Evolutionary conservation across 2,329 filamentous ascomycete species (phyloP).

Genomic region (Paramyrothecium roridum): DNA sequence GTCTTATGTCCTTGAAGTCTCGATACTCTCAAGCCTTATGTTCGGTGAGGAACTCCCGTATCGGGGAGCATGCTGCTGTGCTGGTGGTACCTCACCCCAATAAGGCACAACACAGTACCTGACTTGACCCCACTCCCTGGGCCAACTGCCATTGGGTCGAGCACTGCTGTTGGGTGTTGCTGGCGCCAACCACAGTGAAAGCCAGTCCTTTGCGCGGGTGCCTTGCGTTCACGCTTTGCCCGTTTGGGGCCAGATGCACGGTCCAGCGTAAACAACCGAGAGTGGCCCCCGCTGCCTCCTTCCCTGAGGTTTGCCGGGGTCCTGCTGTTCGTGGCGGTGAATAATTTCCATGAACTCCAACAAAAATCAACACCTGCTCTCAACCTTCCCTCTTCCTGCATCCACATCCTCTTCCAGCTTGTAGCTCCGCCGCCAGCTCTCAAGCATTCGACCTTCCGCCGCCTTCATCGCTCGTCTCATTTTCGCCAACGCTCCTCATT

Average conservation of each 20-base stretch:
- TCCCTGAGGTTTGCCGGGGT: constrained; percentile 8
- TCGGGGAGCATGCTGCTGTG: too few relatives aligned
- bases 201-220: constrained; percentile 4
- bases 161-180: not conserved
- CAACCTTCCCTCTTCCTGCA: not conserved
- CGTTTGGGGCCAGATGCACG: constrained; percentile 22
- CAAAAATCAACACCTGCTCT: constrained; percentile 32
- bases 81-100: too few relatives aligned
- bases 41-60: too few relatives aligned
- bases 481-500: constrained; percentile 16
- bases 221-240: constrained; percentile 22
- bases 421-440: constrained; percentile 29
- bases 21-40: too few relatives aligned
- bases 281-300: constrained; percentile 21
- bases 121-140: too few relatives aligned
- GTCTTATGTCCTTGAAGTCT: too few relatives aligned
- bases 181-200: not conserved
- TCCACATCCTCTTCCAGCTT: constrained; percentile 25
- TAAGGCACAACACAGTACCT: too few relatives aligned
- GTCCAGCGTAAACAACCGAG: constrained; percentile 30
- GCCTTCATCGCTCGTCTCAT: constrained; percentile 17
- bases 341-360: constrained; percentile 24
- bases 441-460: constrained; percentile 20
- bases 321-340: constrained; percentile 28
- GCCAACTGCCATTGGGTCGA: too few relatives aligned